These are phyloP conservation scores for Yamadazyma diddensiae DNA, from an alignment of 1,139 yeast species.

Conservation along the genomic window DNA sequence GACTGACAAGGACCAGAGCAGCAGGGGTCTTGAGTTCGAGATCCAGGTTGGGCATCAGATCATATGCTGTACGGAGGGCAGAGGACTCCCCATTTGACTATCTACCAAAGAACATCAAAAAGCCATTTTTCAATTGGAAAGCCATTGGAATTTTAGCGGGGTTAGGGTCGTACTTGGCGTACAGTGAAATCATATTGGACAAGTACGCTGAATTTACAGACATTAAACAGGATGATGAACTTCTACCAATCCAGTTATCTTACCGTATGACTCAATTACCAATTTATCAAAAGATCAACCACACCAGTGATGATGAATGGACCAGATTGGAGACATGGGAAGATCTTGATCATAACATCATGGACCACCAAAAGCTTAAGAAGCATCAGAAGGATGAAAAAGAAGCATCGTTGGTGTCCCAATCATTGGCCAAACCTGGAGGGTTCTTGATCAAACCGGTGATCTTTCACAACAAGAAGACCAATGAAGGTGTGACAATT, in stretches of 20 bases:
- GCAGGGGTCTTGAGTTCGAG: background rate
- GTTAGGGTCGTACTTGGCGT: constrained; percentile 31
- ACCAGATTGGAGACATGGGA: constrained; percentile 57
- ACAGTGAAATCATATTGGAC: constrained; percentile 34
- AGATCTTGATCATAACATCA: constrained; percentile 45
- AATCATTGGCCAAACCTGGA: constrained; percentile 57
- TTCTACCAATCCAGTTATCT: constrained; percentile 34
- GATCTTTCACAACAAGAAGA: constrained; percentile 56
- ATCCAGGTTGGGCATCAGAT: constrained; percentile 1
- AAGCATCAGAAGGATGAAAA: constrained; percentile 20
- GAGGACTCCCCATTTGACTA: constrained; percentile 37
- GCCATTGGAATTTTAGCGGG: constrained; percentile 24
- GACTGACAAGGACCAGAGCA: background rate
- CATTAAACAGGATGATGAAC: constrained; percentile 21
- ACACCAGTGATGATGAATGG: constrained; percentile 40
- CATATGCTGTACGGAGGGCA: constrained; percentile 28
- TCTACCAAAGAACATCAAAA: constrained; percentile 21
- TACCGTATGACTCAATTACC: constrained; percentile 50
- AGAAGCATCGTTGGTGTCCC: constrained; percentile 21
- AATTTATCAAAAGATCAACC: constrained; percentile 46
- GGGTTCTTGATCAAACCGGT: constrained; percentile 75
- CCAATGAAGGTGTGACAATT: constrained; percentile 61
- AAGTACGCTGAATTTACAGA: constrained; percentile 30
- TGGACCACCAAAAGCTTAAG: constrained; percentile 24
- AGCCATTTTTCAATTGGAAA: constrained; percentile 34